Evolutionary conservation across 495 filamentous ascomycete species (phyloP).

Genomic region (Aspergillus indologenus): DNA sequence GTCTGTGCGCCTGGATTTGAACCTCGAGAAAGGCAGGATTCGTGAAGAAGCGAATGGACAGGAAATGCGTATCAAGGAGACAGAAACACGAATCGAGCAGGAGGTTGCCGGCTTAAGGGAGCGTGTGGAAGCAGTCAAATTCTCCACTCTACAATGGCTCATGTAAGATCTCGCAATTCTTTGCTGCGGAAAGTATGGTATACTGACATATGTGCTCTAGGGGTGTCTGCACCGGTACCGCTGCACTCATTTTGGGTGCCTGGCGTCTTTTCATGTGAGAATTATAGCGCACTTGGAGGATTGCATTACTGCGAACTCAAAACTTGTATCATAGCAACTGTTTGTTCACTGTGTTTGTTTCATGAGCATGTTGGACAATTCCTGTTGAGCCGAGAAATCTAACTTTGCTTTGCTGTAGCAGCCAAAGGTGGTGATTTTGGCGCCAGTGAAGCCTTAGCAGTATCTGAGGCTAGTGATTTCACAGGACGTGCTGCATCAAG

Average conservation of each 20-base stretch:
- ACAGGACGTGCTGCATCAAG: too few species aligned
- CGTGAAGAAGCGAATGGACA: slow-evolving; percentile 95
- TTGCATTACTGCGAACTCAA: too few species aligned
- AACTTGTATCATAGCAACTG: too few species aligned
- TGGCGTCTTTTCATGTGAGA: slow-evolving; percentile 78
- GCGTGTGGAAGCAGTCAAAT: slow-evolving; percentile 94
- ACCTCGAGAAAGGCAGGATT: slow-evolving; percentile 95
- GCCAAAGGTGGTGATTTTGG: too few species aligned
- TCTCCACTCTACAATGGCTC: slow-evolving; percentile 95
- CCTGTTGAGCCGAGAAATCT: too few species aligned
- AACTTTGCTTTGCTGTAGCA: too few species aligned
- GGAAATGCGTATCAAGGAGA: slow-evolving; percentile 98
- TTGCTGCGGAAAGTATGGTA: background rate
- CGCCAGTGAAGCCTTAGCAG: too few species aligned
- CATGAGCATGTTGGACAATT: too few species aligned
- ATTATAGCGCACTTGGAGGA: background rate
- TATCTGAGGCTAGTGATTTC: too few species aligned
- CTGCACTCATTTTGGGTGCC: slow-evolving; percentile 90
- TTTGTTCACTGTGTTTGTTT: too few species aligned
- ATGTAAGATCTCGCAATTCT: slow-evolving; percentile 53
- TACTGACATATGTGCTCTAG: slow-evolving; percentile 37
- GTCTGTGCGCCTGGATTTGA: slow-evolving; percentile 84
- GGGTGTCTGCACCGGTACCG: slow-evolving; percentile 92
- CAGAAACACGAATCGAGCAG: slow-evolving; percentile 96
- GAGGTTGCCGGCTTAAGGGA: slow-evolving; percentile 89